phyloP scores from a whole-genome alignment of 139 green algal species.

The Micractinium sp. region DNA sequence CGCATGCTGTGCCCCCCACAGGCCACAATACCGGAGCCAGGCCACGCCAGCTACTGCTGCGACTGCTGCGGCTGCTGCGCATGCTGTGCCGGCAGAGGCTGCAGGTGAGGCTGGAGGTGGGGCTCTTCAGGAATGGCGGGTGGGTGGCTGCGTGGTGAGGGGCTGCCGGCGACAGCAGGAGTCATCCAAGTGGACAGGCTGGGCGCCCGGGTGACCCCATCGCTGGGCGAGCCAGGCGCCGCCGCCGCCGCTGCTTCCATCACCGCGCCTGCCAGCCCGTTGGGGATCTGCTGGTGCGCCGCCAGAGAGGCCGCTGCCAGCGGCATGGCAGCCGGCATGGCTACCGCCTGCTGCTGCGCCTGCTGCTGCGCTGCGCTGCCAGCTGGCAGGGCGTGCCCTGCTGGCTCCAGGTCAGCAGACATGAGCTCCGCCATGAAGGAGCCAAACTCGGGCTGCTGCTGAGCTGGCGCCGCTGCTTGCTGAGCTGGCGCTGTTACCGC shows the following conservation, averaged over 20 bases:
- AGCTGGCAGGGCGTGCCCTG: not conserved
- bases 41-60: too few species aligned
- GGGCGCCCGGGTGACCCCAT: slow-evolving; percentile 23
- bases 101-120: not conserved
- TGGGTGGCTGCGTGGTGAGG: slow-evolving; percentile 25
- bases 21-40: too few species aligned
- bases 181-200: slow-evolving; percentile 34
- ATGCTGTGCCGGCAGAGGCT: not conserved
- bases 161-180: not conserved
- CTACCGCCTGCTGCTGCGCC: not conserved
- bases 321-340: not conserved
- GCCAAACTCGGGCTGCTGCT: slow-evolving; percentile 29
- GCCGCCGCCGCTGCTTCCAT: not conserved
- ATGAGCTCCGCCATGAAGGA: slow-evolving; percentile 45
- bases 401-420: slow-evolving; percentile 4
- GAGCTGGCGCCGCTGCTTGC: not conserved
- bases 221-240: not conserved
- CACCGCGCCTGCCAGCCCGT: not conserved
- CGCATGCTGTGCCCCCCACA: too few species aligned
- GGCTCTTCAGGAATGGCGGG: not conserved
- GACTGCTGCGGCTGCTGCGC: too few species aligned
- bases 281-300: slow-evolving; percentile 31
- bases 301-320: slow-evolving; percentile 41
- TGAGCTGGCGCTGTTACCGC: not conserved
- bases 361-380: not conserved